A percentile compares a stretch with the other conserved stretches of the same genome.
Evolutionary conservation across 192 early-diverging fungal species (phyloP).

Genomic region (Thamnidium elegans): DNA sequence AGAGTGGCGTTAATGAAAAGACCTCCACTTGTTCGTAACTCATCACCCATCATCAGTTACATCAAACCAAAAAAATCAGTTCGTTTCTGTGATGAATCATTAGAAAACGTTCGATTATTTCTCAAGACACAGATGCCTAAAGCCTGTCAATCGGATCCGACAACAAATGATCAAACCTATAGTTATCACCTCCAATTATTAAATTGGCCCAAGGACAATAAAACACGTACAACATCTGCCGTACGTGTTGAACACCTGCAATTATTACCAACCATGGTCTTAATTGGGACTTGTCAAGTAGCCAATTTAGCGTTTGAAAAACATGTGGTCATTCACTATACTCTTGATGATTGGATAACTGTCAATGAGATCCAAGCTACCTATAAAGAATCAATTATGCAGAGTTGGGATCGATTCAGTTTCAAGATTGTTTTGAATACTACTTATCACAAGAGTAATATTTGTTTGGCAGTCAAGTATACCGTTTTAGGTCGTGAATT

Average conservation of each 20-base stretch:
- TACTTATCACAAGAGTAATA: constrained; percentile 37
- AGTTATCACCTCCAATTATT: not conserved
- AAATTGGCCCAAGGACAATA: constrained; percentile 7
- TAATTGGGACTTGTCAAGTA: constrained; percentile 65
- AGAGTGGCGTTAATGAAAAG: constrained; percentile 10
- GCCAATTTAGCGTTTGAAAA: constrained; percentile 88
- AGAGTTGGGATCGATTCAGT: constrained; percentile 18
- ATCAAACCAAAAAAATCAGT: constrained; percentile 15
- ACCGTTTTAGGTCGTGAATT: constrained; percentile 63
- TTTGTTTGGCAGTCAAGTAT: constrained; percentile 63
- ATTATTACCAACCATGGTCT: not conserved
- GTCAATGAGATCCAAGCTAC: constrained; percentile 58
- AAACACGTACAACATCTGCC: not conserved
- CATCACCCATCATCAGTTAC: not conserved
- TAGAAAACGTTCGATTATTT: constrained; percentile 17
- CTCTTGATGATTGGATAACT: constrained; percentile 76
- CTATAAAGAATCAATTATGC: constrained; percentile 54
- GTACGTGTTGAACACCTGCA: constrained; percentile 10
- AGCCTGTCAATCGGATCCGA: constrained; percentile 5
- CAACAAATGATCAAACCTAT: not conserved
- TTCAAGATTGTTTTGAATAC: constrained; percentile 13
- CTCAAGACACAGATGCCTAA: constrained; percentile 17
- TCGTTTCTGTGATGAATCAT: constrained; percentile 16
- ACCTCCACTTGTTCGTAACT: constrained; percentile 2
- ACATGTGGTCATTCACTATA: constrained; percentile 68